Evolutionary conservation across 1,284 basidiomycete species (phyloP), one percentile per base, ranked within the genome.

Genomic region (Sanghuangporus baumii): DNA sequence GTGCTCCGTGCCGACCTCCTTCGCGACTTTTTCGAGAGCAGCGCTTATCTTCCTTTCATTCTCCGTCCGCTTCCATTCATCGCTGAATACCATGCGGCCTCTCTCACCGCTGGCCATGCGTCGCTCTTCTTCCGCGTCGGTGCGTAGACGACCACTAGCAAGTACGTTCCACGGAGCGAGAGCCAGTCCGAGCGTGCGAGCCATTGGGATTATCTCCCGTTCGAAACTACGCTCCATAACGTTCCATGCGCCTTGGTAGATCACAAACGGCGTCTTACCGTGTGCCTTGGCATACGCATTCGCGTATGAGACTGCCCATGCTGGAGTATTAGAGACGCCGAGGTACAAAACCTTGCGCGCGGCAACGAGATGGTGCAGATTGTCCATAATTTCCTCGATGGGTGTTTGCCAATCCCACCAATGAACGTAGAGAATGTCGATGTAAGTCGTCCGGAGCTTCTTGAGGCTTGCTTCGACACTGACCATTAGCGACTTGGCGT

Each of bases 151-250:
- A 0, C 66, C 81, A 0, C 67, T 74, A 0, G 75, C 82, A 12
- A 86, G 71, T 0, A 82, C 81, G 47, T 77, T 76, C 79, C 79
- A 86, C 0, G 81, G 80, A 0, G 78, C 77, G 0, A 85, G 71
- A 0, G 80, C 80, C 66, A 81, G 68, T 6, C 82, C 82, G 66
- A 79, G 73, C 16, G 72, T 68, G 16, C 78, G 75, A 3, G 76
- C 77, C 82, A 85, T 83, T 0, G 82, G 81, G 51, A 84, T 78
- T 61, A 83, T 82, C 4, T 82, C 81, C 9, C 81, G 73, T 72
- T 84, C 83, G 61, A 84, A 79, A 37, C 78, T 76, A 41, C 81
- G 76, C 34, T 76, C 70, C 71, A 80, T 72, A 50, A 82, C 73
- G 60, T 77, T 81, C 80, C 80, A 84, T 6, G 66, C 65, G n/a